phyloP scores from a whole-genome alignment of 2,329 filamentous ascomycete species.

The Knufia fluminis region DNA sequence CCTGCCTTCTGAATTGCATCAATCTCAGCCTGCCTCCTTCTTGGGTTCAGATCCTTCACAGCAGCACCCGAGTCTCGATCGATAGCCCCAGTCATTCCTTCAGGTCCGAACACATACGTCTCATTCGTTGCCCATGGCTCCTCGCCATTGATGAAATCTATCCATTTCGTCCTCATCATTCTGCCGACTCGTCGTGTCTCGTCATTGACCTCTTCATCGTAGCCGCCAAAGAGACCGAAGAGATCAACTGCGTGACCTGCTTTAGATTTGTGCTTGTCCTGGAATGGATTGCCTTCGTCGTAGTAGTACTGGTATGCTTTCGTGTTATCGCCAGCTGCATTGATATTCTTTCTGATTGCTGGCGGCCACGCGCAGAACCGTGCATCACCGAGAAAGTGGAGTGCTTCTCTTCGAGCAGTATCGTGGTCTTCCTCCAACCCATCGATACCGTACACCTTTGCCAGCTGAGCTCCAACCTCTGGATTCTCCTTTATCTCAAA shows the following conservation, averaged over 20 bases:
- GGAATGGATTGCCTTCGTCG: constrained; percentile 8
- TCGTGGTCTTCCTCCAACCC: constrained; percentile 4
- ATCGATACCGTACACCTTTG: constrained; percentile 4
- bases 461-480: not conserved
- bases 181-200: constrained; percentile 1
- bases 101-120: constrained; percentile 4
- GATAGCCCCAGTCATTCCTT: constrained; percentile 3
- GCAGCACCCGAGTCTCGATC: constrained; percentile 7
- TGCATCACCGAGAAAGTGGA: constrained; percentile 1
- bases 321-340: not conserved
- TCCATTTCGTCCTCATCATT: constrained; percentile 6
- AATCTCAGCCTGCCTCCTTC: constrained; percentile 1
- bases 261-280: not conserved
- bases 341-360: not conserved
- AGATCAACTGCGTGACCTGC: constrained; percentile 6
- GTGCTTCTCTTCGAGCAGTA: not conserved
- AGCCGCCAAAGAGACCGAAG: constrained; percentile 5
- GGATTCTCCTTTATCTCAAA: not conserved
- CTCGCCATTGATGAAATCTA: constrained; percentile 7
- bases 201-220: not conserved
- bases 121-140: constrained; percentile 4
- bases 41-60: constrained; percentile 2
- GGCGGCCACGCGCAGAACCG: constrained; percentile 1
- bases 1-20: not conserved
- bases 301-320: constrained; percentile 6